Conservation (phyloP, 179 eudicot species). For the Actinidia arguta region DNA sequence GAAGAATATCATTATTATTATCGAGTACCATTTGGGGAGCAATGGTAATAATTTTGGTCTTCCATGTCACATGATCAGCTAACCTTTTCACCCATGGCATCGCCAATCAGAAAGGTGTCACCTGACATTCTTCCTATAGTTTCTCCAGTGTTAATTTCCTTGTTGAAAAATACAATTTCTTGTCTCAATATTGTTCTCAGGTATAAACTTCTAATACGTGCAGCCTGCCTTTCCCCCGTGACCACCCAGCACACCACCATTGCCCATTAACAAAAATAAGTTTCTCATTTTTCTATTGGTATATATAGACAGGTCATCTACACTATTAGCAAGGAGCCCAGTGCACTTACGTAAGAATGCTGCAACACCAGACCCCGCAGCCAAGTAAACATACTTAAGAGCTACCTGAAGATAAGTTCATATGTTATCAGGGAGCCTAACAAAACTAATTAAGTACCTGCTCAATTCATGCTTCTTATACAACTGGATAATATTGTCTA, state of each 20-base stretch:
- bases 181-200: conserved; percentile 76
- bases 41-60: not conserved
- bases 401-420: conserved; percentile 34
- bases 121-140: conserved; percentile 92
- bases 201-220: conserved; percentile 75
- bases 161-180: conserved; percentile 86
- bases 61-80: not conserved
- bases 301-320: not conserved
- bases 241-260: conserved; percentile 79
- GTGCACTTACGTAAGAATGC: conserved; percentile 39
- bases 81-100: conserved; percentile 89
- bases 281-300: not conserved
- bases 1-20: not conserved
- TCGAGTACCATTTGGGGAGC: not conserved
- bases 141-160: conserved; percentile 85
- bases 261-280: conserved; percentile 21
- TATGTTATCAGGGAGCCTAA: not conserved
- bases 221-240: conserved; percentile 86
- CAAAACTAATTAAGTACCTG: not conserved
- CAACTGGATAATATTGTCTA: not conserved
- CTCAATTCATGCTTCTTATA: not conserved
- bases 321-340: not conserved
- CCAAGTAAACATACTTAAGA: conserved; percentile 50
- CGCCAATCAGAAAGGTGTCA: conserved; percentile 88
- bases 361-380: conserved; percentile 44